Base-by-base conservation (phyloP, 768 basidiomycete species). In the Cyathus striatus region DNA sequence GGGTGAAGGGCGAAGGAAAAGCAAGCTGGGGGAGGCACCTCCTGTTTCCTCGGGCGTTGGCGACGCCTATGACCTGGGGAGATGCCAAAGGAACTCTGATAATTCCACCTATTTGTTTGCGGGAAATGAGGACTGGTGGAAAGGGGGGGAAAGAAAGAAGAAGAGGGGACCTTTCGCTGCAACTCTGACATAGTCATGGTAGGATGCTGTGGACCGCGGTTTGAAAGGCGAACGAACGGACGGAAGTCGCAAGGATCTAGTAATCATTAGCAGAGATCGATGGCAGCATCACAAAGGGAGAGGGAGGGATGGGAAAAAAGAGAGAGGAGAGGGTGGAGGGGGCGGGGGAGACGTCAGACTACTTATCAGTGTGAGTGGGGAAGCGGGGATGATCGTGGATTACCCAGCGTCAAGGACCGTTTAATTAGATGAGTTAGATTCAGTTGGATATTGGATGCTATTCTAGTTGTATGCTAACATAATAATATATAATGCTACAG, bases 51-150 rank as follows among this genome's bases (percentile, higher is more conserved):
- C 90, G 75, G 17, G 86, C 86, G 44, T 75, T 81, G 5, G 81
- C 79, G 24, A 84, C 71, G 10, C 90, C 89, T 43, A 90, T 81
- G 38, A 91, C 72, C 51, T 86, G 88, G 1, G 87, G 81, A 20
- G 86, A 86, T 25, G 74, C 72, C 23, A 92, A 65, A 39, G 86
- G 86, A 26, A 92, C 65, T 46, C 90, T 77, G 21, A 77, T 72
- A 36, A 72, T 66, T 21, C 85, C 85, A 41, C 75, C 85, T 83
- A n/a, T n/a, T n/a, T n/a, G n/a, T n/a, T n/a, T n/a, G n/a, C n/a
- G n/a, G n/a, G 50, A 36, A 38, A 20, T 23, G n/a, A 44, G 35
- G 46, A 58, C 43, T 51, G 39, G 48, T 32, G 17, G 12, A 22
- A 21, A 6, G 16, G 20, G 32, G 16, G 3, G 12, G 32, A 41